Conservation (phyloP, 1,284 basidiomycete species). For the Ustilago xerochloae region DNA sequence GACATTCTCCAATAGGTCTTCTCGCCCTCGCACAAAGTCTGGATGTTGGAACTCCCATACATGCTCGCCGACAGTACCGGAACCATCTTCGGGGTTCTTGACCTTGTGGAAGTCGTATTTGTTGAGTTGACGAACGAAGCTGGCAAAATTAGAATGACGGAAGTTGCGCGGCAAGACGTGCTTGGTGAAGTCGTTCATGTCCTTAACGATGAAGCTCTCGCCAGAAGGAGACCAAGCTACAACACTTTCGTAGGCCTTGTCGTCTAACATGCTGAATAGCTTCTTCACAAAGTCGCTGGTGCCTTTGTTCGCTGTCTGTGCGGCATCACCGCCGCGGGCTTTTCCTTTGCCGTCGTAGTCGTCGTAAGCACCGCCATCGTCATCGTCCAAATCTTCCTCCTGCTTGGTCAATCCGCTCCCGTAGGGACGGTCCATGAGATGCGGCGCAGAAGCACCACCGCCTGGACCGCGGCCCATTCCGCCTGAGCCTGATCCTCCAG, state of each 20-base stretch:
- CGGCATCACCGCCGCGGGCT: conserved; percentile 15
- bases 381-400: conserved; percentile 41
- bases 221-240: conserved; percentile 88
- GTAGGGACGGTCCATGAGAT: conserved; percentile 21
- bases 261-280: conserved; percentile 89
- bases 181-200: conserved; percentile 98
- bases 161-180: conserved; percentile 92
- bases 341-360: conserved; percentile 39
- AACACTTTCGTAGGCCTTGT: conserved; percentile 78
- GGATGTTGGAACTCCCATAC: conserved; percentile 94
- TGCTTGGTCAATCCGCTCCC: conserved; percentile 17
- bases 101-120: conserved; percentile 99
- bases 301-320: conserved; percentile 39
- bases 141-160: conserved; percentile 95
- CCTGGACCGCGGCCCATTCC: conserved; percentile 3
- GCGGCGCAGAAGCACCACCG: neutral
- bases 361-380: conserved; percentile 28
- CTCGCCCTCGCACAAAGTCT: conserved; percentile 77
- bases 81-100: conserved; percentile 78
- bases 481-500: neutral
- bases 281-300: conserved; percentile 90
- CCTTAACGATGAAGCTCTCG: conserved; percentile 92
- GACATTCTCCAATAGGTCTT: conserved; percentile 89
- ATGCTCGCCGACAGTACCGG: conserved; percentile 79
- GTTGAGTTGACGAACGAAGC: conserved; percentile 79